These are phyloP conservation scores for Saraca asoca DNA, from an alignment of 331 rosid genomes.

Conservation along the genomic window DNA sequence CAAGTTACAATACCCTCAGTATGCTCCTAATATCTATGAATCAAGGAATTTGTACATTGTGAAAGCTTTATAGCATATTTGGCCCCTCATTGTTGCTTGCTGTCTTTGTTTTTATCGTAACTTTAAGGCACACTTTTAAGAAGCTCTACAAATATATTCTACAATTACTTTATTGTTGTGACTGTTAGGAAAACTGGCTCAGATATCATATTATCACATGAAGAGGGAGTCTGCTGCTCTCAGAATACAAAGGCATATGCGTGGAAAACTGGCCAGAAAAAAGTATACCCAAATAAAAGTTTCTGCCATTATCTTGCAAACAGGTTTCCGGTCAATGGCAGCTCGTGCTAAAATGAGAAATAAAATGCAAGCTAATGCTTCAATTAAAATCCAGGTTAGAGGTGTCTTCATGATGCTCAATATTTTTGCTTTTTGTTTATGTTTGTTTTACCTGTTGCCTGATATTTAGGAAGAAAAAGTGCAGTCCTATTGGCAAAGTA, in stretches of 20 bases:
- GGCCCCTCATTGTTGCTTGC: constrained; percentile 1
- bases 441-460: constrained; percentile 14
- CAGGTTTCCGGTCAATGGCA: constrained; percentile 62
- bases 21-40: background rate
- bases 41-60: constrained; percentile 13
- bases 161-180: constrained; percentile 28
- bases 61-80: constrained; percentile 23
- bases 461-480: constrained; percentile 25
- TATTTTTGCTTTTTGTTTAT: constrained; percentile 2
- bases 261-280: constrained; percentile 54
- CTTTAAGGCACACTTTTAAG: constrained; percentile 27
- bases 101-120: constrained; percentile 4
- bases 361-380: constrained; percentile 49
- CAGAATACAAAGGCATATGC: constrained; percentile 61
- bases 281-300: constrained; percentile 34
- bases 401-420: constrained; percentile 24
- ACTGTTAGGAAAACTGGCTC: constrained; percentile 70
- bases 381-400: constrained; percentile 60
- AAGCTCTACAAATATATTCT: constrained; percentile 22
- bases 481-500: constrained; percentile 54
- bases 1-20: constrained; percentile 4
- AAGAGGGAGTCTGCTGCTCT: constrained; percentile 59
- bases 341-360: constrained; percentile 49
- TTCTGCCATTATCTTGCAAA: constrained; percentile 56
- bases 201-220: constrained; percentile 46